Evolutionary conservation across 2,329 filamentous ascomycete genomes (phyloP).

Genomic region (Pestalotiopsis fici): DNA sequence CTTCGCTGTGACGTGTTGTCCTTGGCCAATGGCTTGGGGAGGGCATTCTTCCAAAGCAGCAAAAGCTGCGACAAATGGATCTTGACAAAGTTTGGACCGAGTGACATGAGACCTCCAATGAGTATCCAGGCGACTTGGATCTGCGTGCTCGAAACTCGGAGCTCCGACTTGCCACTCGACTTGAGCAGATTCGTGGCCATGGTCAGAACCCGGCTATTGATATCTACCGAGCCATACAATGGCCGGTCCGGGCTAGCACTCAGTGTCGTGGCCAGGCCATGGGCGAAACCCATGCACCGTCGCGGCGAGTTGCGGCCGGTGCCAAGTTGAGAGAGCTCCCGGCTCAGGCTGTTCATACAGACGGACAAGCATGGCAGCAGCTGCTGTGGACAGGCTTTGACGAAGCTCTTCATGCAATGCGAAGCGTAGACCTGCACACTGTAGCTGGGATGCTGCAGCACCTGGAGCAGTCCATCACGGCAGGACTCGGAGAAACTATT

Average conservation of each 20-base stretch:
- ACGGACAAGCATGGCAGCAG: slow-evolving; percentile 88
- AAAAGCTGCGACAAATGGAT: slow-evolving; percentile 94
- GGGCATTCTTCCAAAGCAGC: slow-evolving; percentile 93
- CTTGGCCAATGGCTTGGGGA: slow-evolving; percentile 91
- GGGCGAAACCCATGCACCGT: slow-evolving; percentile 86
- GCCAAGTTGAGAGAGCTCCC: slow-evolving; percentile 79
- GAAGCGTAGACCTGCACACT: slow-evolving; percentile 92
- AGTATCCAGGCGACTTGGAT: slow-evolving; percentile 98
- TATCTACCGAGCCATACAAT: slow-evolving; percentile 91
- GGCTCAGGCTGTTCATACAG: slow-evolving; percentile 91
- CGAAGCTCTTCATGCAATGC: slow-evolving; percentile 82
- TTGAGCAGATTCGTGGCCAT: slow-evolving; percentile 93
- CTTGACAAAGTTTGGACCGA: slow-evolving; percentile 98
- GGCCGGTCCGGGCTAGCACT: slow-evolving; percentile 88
- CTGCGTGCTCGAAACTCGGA: slow-evolving; percentile 89
- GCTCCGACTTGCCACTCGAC: slow-evolving; percentile 85
- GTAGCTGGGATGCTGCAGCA: slow-evolving; percentile 92
- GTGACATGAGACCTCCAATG: slow-evolving; percentile 93
- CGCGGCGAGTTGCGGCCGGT: slow-evolving; percentile 77
- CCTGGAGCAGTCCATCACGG: slow-evolving; percentile 84
- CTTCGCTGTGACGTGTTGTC: slow-evolving; percentile 86
- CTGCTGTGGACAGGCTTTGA: slow-evolving; percentile 89
- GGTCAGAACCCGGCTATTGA: slow-evolving; percentile 87
- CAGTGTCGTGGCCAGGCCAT: slow-evolving; percentile 86
- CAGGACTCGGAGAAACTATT: slow-evolving; percentile 79